Evolutionary conservation across 768 basidiomycete species (phyloP).

Genomic region (Xanthoconium stramineum): DNA sequence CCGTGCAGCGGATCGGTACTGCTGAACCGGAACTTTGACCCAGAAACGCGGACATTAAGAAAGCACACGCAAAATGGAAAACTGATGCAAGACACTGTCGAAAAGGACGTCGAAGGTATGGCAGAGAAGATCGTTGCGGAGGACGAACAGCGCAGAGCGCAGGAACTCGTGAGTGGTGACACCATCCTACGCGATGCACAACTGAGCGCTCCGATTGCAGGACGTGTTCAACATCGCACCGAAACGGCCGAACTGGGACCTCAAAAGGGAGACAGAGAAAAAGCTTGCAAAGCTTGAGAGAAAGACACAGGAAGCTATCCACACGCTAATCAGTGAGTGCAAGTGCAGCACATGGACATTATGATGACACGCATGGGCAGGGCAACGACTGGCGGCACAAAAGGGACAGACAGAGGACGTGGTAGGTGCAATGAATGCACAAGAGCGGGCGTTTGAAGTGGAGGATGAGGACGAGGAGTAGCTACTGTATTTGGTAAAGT

Average conservation of each 20-base stretch:
- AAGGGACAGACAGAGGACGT: conserved; percentile 78
- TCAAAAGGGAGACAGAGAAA: conserved; percentile 91
- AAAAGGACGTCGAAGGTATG: conserved; percentile 78
- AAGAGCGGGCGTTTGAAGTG: conserved; percentile 54
- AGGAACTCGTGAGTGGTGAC: conserved; percentile 74
- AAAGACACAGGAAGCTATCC: conserved; percentile 88
- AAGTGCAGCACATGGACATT: neutral
- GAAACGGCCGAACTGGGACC: conserved; percentile 94
- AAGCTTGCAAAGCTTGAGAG: conserved; percentile 86
- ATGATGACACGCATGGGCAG: conserved; percentile 35
- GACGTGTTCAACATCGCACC: conserved; percentile 97
- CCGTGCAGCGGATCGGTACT: conserved; percentile 46
- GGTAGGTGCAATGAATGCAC: conserved; percentile 79
- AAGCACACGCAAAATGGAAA: conserved; percentile 59
- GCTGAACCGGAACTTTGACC: conserved; percentile 85
- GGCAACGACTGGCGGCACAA: conserved; percentile 75
- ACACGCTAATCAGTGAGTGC: conserved; percentile 84
- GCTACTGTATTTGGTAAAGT: conserved; percentile 17
- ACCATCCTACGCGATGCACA: neutral
- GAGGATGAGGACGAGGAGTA: conserved; percentile 26
- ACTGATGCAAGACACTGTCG: conserved; percentile 78
- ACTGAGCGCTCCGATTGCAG: conserved; percentile 39
- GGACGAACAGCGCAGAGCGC: conserved; percentile 78
- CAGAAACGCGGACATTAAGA: conserved; percentile 73
- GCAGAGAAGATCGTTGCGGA: conserved; percentile 82